Conservation (phyloP, 768 basidiomycete species). For the Trichaptum fuscoviolaceum region DNA sequence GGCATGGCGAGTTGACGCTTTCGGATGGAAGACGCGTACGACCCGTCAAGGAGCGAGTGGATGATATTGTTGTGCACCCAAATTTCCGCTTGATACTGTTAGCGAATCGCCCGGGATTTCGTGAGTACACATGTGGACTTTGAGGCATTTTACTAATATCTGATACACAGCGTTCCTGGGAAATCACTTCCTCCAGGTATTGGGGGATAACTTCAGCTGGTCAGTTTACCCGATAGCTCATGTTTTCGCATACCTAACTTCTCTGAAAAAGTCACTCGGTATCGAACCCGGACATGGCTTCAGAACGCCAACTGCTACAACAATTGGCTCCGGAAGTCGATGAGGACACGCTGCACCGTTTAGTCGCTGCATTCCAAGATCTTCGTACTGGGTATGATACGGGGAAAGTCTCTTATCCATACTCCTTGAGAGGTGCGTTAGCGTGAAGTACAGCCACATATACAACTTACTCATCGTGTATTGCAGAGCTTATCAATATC, state of each 20-base stretch:
- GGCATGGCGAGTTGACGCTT: conserved; percentile 58
- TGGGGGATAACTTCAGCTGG: conserved; percentile 63
- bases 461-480: not conserved
- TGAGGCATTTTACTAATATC: not conserved
- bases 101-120: conserved; percentile 67
- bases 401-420: conserved; percentile 58
- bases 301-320: conserved; percentile 53
- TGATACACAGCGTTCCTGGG: conserved; percentile 53
- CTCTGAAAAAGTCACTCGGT: conserved; percentile 43
- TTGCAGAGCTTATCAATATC: conserved; percentile 58
- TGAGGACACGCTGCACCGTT: conserved; percentile 45
- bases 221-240: conserved; percentile 6
- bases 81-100: conserved; percentile 59
- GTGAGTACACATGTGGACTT: conserved; percentile 28
- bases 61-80: conserved; percentile 57
- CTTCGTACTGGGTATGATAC: conserved; percentile 51
- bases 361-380: conserved; percentile 63
- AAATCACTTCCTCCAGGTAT: conserved; percentile 67
- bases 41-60: conserved; percentile 37
- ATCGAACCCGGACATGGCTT: conserved; percentile 60
- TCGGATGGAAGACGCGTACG: conserved; percentile 59
- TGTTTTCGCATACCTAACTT: not conserved
- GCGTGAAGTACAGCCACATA: not conserved
- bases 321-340: conserved; percentile 59
- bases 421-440: conserved; percentile 55